phyloP scores from a whole-genome alignment of 2,329 filamentous ascomycete genomes.

The Penicillium thymicola region DNA sequence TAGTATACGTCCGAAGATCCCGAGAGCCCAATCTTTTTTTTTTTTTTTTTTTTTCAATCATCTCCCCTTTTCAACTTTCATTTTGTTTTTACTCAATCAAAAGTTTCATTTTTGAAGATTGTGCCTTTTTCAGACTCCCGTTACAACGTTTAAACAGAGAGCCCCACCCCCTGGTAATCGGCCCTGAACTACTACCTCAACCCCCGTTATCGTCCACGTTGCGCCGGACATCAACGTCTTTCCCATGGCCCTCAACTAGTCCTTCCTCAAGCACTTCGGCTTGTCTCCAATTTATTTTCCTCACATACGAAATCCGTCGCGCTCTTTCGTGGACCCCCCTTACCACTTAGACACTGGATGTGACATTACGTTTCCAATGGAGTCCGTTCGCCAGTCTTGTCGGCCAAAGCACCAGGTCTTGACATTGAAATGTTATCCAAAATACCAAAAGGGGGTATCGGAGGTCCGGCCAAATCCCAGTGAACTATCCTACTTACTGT shows the following conservation, averaged over 20 bases:
- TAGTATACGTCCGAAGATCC: neutral
- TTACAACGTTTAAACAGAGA: neutral
- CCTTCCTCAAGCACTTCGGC: neutral
- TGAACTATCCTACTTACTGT: constrained; percentile 93
- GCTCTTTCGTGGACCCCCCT: constrained; percentile 5
- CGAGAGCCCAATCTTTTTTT: constrained; percentile 8
- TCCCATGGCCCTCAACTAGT: constrained; percentile 17
- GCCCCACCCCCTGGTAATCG: constrained; percentile 27
- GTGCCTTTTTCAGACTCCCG: neutral
- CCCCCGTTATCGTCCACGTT: constrained; percentile 25
- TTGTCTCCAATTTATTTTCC: neutral
- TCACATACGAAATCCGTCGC: neutral
- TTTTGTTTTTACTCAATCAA: neutral
- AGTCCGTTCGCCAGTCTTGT: constrained; percentile 58
- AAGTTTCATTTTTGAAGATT: neutral
- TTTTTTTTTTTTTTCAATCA: neutral
- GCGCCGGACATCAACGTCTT: constrained; percentile 6
- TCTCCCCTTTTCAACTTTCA: neutral
- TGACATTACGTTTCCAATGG: constrained; percentile 41
- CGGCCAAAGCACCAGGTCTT: constrained; percentile 96
- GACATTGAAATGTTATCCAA: constrained; percentile 93
- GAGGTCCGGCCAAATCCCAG: constrained; percentile 95
- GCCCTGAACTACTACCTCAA: constrained; percentile 24
- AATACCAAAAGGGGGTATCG: constrained; percentile 82
- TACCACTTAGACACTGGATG: constrained; percentile 1